A percentile compares a stretch with the other conserved stretches of the same genome.
phyloP scores from a whole-genome alignment of 2,329 filamentous ascomycete genomes.

The Epichloe amarillans region DNA sequence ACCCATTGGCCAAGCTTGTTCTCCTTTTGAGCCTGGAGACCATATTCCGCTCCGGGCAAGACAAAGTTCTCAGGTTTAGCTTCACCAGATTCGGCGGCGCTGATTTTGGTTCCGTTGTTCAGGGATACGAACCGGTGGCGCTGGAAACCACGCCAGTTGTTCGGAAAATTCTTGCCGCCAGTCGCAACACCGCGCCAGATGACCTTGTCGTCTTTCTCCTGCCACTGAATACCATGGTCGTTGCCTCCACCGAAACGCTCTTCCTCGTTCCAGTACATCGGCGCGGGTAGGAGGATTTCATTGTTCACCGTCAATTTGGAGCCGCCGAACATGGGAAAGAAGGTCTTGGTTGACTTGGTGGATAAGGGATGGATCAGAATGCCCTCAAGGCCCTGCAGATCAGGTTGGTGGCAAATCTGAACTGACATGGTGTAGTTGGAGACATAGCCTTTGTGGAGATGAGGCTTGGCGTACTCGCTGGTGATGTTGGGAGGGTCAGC shows the following conservation, averaged over 20 bases:
- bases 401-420: conserved; percentile 53
- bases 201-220: conserved; percentile 36
- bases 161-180: conserved; percentile 42
- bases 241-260: conserved; percentile 45
- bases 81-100: conserved; percentile 29
- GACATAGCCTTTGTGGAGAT: conserved; percentile 44
- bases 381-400: conserved; percentile 48
- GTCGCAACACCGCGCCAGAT: conserved; percentile 58
- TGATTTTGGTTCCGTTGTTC: conserved; percentile 51
- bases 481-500: conserved; percentile 30
- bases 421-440: conserved; percentile 47
- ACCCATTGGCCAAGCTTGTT: conserved; percentile 37
- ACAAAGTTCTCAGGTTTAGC: conserved; percentile 38
- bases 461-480: conserved; percentile 30
- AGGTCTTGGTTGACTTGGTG: conserved; percentile 38
- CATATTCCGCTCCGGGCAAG: conserved; percentile 34
- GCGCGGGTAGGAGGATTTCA: conserved; percentile 55
- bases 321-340: conserved; percentile 55
- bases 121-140: conserved; percentile 63
- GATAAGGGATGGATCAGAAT: conserved; percentile 49
- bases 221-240: conserved; percentile 42
- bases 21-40: conserved; percentile 30
- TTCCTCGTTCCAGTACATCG: conserved; percentile 55
- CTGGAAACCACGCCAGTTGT: conserved; percentile 61
- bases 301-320: conserved; percentile 58